phyloP scores from a whole-genome alignment of 495 filamentous ascomycete species.

The Penicillium silybi region DNA sequence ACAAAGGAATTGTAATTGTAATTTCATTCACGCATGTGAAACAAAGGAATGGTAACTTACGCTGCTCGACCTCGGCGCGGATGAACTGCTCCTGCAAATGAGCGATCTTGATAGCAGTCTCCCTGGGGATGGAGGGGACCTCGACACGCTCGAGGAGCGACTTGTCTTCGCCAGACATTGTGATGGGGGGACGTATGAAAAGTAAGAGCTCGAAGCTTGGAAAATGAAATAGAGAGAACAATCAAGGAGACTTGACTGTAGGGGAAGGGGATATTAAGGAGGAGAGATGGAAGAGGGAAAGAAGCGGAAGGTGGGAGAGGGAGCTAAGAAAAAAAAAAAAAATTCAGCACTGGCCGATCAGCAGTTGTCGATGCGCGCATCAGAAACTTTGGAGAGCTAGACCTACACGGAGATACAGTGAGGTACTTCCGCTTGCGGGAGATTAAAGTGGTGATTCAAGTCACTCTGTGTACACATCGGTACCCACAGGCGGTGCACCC shows the following conservation, averaged over 20 bases:
- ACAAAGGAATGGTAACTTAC: slow-evolving; percentile 26
- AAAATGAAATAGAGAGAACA: background rate
- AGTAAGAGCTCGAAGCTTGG: slow-evolving; percentile 1
- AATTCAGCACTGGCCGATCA: slow-evolving; percentile 14
- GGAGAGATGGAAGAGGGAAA: slow-evolving; percentile 8
- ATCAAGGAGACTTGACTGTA: background rate
- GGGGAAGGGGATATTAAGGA: background rate
- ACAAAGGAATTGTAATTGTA: no score
- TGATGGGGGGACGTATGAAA: background rate
- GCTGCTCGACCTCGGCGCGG: slow-evolving; percentile 37
- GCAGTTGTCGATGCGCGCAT: slow-evolving; percentile 16
- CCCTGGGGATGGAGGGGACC: slow-evolving; percentile 28
- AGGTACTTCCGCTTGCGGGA: background rate
- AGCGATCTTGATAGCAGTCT: slow-evolving; percentile 30
- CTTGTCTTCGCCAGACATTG: slow-evolving; percentile 28
- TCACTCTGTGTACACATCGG: background rate
- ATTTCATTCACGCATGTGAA: no score
- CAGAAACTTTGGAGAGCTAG: slow-evolving; percentile 6
- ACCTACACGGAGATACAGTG: slow-evolving; percentile 4
- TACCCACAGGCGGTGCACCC: slow-evolving; percentile 5
- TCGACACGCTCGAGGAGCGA: slow-evolving; percentile 33
- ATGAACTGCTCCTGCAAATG: slow-evolving; percentile 36
- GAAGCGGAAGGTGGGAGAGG: slow-evolving; percentile 2
- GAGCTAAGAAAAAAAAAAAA: slow-evolving; percentile 16
- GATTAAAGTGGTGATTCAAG: background rate